These are phyloP conservation scores for Pythium utonaiense DNA, from an alignment of 352 stramenopile species.

Conservation along the genomic window DNA sequence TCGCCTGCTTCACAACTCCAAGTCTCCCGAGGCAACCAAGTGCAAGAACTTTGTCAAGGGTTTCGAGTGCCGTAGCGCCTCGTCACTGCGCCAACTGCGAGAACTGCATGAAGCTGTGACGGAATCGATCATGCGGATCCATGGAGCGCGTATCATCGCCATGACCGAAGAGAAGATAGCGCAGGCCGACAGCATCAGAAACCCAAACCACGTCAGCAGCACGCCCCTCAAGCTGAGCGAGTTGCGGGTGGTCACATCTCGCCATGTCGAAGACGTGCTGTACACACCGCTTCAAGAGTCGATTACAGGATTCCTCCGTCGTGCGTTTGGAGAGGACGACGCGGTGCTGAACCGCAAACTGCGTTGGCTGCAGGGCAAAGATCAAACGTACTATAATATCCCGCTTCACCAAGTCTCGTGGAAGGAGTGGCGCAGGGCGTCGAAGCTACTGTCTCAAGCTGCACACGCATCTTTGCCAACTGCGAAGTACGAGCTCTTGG, in stretches of 20 bases:
- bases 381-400: constrained; percentile 89
- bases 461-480: constrained; percentile 46
- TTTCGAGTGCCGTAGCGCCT: constrained; percentile 46
- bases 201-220: neutral
- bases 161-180: constrained; percentile 36
- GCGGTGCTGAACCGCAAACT: constrained; percentile 79
- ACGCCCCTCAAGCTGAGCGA: constrained; percentile 47
- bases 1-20: constrained; percentile 71
- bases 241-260: constrained; percentile 54
- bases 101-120: constrained; percentile 62
- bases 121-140: constrained; percentile 58
- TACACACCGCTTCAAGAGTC: constrained; percentile 64
- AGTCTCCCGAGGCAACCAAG: constrained; percentile 63
- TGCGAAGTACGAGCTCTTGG: constrained; percentile 77
- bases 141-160: constrained; percentile 58
- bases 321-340: constrained; percentile 72
- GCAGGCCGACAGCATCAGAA: constrained; percentile 24
- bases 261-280: constrained; percentile 81
- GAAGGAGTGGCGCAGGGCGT: constrained; percentile 82
- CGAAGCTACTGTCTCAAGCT: constrained; percentile 64
- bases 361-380: constrained; percentile 87
- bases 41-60: constrained; percentile 61
- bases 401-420: constrained; percentile 75
- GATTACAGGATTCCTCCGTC: constrained; percentile 53
- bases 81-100: constrained; percentile 49